Conservation (phyloP, 2,329 filamentous ascomycete genomes). For the Thielaviopsis musarum region DNA sequence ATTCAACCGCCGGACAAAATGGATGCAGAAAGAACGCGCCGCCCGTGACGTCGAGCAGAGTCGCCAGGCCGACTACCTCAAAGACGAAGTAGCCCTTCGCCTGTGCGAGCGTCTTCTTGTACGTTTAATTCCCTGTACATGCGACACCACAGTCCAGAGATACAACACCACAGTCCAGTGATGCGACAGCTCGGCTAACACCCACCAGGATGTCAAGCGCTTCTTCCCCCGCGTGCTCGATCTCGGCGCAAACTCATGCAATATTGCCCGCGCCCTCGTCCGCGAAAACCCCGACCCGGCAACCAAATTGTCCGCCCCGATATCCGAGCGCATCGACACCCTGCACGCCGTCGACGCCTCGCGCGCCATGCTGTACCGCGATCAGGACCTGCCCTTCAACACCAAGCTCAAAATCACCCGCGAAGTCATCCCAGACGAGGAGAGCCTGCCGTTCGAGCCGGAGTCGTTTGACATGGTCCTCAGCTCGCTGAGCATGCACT, state of each 20-base stretch:
- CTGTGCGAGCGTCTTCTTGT: conserved; percentile 75
- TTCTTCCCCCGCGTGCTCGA: conserved; percentile 73
- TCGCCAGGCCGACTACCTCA: conserved; percentile 76
- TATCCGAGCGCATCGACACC: conserved; percentile 53
- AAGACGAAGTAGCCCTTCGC: conserved; percentile 75
- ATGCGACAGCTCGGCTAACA: background rate
- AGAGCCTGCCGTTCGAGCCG: conserved; percentile 61
- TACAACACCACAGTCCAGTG: no score
- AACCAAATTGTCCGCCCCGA: conserved; percentile 43
- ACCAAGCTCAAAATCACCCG: conserved; percentile 53
- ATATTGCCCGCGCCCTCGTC: conserved; percentile 70
- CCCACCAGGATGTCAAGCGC: conserved; percentile 72
- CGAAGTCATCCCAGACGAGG: conserved; percentile 56
- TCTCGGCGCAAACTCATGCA: conserved; percentile 89
- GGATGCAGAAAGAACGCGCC: conserved; percentile 78
- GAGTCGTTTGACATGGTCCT: conserved; percentile 78
- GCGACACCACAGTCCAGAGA: no score
- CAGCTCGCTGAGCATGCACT: conserved; percentile 80
- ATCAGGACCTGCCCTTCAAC: conserved; percentile 60
- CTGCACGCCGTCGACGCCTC: conserved; percentile 76
- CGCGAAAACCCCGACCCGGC: conserved; percentile 46
- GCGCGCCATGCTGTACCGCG: conserved; percentile 59
- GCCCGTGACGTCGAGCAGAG: conserved; percentile 53
- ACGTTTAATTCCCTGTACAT: conserved; percentile 13
- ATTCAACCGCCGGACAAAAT: conserved; percentile 80